A percentile compares a stretch with the other conserved stretches of the same genome.
These are phyloP conservation scores for Glomus cerebriforme DNA, from an alignment of 192 early-diverging fungal genomes.

Conservation along the genomic window DNA sequence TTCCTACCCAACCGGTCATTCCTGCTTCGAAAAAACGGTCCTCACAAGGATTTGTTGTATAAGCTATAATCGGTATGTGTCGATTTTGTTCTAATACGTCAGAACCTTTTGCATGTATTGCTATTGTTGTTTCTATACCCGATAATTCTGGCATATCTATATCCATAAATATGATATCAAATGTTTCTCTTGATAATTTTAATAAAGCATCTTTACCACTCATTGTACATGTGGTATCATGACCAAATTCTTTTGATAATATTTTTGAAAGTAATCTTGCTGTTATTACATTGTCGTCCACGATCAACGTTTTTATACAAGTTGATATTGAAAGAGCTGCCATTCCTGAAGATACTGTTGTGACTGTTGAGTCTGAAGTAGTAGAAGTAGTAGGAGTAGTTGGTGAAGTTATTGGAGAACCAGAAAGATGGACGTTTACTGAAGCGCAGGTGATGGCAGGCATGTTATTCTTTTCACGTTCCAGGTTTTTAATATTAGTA, in stretches of 20 bases:
- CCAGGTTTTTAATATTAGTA: slow-evolving; percentile 4
- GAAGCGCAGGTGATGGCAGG: slow-evolving; percentile 11
- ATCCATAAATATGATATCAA: slow-evolving; percentile 67
- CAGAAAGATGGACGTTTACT: not conserved
- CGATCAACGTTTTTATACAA: slow-evolving; percentile 53
- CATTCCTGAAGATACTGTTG: not conserved
- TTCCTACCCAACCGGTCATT: slow-evolving; percentile 27
- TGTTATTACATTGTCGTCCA: slow-evolving; percentile 73
- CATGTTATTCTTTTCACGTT: not conserved
- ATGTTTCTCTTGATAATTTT: slow-evolving; percentile 44
- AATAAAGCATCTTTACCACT: slow-evolving; percentile 56
- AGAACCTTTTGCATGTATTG: slow-evolving; percentile 48
- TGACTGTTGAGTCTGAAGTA: not conserved
- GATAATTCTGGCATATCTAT: slow-evolving; percentile 70
- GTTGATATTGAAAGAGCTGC: not conserved
- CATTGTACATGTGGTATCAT: slow-evolving; percentile 45
- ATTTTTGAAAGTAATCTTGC: slow-evolving; percentile 59
- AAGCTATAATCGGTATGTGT: slow-evolving; percentile 62
- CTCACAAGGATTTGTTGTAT: slow-evolving; percentile 60
- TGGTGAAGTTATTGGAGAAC: not conserved
- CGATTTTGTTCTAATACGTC: slow-evolving; percentile 53
- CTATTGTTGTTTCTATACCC: slow-evolving; percentile 61
- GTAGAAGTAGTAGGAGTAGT: not conserved
- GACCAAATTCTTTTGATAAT: slow-evolving; percentile 54
- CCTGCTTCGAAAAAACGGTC: slow-evolving; percentile 36